These are phyloP conservation scores for Sorghum bicolor DNA, from an alignment of 176 grass and related monocot genomes.

Conservation along the genomic window DNA sequence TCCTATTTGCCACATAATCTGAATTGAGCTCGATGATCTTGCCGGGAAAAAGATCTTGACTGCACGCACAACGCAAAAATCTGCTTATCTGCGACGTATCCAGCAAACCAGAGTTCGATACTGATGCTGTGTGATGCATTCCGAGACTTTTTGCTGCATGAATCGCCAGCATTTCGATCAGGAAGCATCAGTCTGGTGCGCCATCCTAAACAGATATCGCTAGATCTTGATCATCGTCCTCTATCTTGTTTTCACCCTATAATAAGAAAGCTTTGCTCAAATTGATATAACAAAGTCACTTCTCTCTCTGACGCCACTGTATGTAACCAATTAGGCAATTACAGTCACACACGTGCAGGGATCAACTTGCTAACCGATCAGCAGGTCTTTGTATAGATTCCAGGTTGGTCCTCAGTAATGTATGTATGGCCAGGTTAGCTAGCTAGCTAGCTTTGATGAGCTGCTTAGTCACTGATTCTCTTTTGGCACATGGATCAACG, in stretches of 20 bases:
- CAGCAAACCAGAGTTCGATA: not conserved
- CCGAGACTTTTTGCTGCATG: not conserved
- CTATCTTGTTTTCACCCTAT: not conserved
- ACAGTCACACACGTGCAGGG: not conserved
- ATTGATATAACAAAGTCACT: not conserved
- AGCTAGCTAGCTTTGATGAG: not conserved
- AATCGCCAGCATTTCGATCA: not conserved
- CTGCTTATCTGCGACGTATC: not conserved
- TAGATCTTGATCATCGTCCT: not conserved
- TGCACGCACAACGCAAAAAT: not conserved
- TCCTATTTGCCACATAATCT: not conserved
- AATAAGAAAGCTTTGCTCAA: not conserved
- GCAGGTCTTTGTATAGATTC: conserved; percentile 16
- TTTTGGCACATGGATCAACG: conserved; percentile 36
- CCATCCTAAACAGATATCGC: not conserved
- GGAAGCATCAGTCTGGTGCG: not conserved
- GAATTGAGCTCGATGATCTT: not conserved
- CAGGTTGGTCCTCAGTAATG: not conserved
- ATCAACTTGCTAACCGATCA: not conserved
- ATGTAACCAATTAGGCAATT: not conserved
- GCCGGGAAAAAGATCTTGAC: not conserved
- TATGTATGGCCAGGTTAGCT: not conserved
- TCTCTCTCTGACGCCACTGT: not conserved
- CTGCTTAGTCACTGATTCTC: not conserved
- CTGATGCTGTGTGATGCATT: not conserved